Evolutionary conservation across 2,329 filamentous ascomycete species (phyloP).

Genomic region (Claviceps arundinis): DNA sequence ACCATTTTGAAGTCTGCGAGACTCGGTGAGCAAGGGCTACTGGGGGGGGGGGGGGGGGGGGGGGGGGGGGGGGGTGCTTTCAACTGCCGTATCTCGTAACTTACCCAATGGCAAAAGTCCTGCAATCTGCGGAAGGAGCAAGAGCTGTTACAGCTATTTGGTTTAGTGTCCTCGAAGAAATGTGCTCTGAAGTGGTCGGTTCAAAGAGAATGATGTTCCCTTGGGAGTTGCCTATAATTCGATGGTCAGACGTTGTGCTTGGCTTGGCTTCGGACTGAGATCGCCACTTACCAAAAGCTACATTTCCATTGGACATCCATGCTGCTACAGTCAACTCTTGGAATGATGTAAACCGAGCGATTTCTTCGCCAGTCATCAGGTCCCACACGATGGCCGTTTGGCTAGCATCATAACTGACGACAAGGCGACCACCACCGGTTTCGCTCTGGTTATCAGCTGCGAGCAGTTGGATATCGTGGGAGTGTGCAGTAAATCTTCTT

Average conservation of each 20-base stretch:
- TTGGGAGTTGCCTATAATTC: constrained; percentile 62
- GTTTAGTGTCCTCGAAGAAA: constrained; percentile 75
- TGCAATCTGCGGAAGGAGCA: constrained; percentile 77
- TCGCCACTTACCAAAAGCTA: constrained; percentile 69
- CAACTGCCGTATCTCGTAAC: constrained; percentile 9
- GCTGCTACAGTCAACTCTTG: constrained; percentile 71
- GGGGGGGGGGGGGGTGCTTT: no score
- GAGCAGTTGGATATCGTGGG: constrained; percentile 70
- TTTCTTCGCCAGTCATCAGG: constrained; percentile 77
- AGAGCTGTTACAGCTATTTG: constrained; percentile 92
- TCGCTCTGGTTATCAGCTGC: constrained; percentile 88
- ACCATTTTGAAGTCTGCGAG: constrained; percentile 75
- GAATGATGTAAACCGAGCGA: constrained; percentile 86
- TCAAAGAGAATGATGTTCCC: constrained; percentile 93
- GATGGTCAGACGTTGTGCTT: not conserved
- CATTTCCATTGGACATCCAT: constrained; percentile 96
- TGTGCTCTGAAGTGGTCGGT: constrained; percentile 81
- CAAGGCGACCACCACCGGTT: constrained; percentile 66
- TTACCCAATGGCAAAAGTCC: constrained; percentile 92
- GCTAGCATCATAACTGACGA: constrained; percentile 84
- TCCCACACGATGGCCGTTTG: constrained; percentile 97
- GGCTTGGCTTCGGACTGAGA: not conserved
- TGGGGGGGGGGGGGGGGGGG: not conserved
- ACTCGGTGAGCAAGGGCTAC: constrained; percentile 5
- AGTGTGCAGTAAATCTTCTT: constrained; percentile 69